These are phyloP conservation scores for Coemansia sp. DNA, from an alignment of 192 early-diverging fungal genomes.

Conservation along the genomic window DNA sequence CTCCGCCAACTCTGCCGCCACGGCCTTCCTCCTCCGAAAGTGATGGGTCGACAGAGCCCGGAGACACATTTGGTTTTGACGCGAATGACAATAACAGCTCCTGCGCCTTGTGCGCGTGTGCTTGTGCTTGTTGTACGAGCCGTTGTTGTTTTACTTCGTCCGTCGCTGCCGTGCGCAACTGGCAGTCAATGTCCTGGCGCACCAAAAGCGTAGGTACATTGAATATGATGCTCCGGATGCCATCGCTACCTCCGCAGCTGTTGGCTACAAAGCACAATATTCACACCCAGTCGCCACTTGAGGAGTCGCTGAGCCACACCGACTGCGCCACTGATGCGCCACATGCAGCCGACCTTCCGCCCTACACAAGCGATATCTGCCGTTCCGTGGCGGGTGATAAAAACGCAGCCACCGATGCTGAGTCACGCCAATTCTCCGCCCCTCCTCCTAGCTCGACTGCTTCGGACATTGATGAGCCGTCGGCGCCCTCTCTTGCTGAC, in stretches of 20 bases:
- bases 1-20: background rate
- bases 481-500: constrained; percentile 13
- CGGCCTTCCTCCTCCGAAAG: background rate
- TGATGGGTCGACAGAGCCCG: constrained; percentile 27
- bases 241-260: background rate
- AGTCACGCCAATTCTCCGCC: background rate
- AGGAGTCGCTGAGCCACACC: background rate
- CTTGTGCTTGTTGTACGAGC: constrained; percentile 31
- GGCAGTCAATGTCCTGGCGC: constrained; percentile 26
- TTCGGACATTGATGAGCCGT: constrained; percentile 10
- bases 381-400: constrained; percentile 6
- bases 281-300: background rate
- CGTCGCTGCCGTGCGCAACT: constrained; percentile 24
- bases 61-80: constrained; percentile 42
- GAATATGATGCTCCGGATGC: constrained; percentile 8
- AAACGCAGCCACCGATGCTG: background rate
- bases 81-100: background rate
- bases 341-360: constrained; percentile 1
- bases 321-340: constrained; percentile 5
- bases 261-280: background rate
- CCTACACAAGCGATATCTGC: background rate
- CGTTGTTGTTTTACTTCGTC: constrained; percentile 37
- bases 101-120: constrained; percentile 22
- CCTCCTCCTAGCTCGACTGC: constrained; percentile 1
- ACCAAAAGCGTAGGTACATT: constrained; percentile 2